These are phyloP conservation scores for Chimonanthus praecox DNA, from an alignment of 164 flowering plant genomes.

Conservation along the genomic window DNA sequence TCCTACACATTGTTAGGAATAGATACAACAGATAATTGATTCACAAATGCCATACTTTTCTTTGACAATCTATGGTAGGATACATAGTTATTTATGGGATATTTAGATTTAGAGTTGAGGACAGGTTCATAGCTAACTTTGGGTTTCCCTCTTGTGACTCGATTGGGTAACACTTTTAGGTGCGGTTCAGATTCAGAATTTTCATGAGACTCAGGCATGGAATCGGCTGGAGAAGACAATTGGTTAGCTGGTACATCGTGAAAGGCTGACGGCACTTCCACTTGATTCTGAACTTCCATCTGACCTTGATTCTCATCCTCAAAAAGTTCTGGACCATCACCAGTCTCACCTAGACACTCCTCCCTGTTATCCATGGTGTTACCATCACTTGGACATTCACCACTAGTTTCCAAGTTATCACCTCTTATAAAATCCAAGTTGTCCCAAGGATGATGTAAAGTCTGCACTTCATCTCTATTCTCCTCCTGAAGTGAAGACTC, in stretches of 20 bases:
- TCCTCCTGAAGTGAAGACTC: too few species aligned
- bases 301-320: neutral
- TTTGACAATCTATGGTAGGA: too few species aligned
- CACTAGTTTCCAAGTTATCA: neutral
- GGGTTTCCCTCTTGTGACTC: too few species aligned
- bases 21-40: too few species aligned
- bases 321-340: neutral
- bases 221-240: neutral
- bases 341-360: neutral
- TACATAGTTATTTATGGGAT: too few species aligned
- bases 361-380: neutral
- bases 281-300: neutral
- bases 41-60: too few species aligned
- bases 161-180: neutral
- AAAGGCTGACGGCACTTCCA: neutral
- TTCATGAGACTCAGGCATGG: slow-evolving; percentile 2
- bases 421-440: too few species aligned
- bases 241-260: slow-evolving; percentile 1
- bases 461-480: too few species aligned
- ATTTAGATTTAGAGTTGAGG: too few species aligned
- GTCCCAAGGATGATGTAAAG: too few species aligned
- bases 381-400: neutral
- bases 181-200: slow-evolving; percentile 3
- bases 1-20: too few species aligned
- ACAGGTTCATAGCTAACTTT: too few species aligned